Base-by-base conservation (phyloP, 2,329 filamentous ascomycete genomes). In the Xylaria sp. region DNA sequence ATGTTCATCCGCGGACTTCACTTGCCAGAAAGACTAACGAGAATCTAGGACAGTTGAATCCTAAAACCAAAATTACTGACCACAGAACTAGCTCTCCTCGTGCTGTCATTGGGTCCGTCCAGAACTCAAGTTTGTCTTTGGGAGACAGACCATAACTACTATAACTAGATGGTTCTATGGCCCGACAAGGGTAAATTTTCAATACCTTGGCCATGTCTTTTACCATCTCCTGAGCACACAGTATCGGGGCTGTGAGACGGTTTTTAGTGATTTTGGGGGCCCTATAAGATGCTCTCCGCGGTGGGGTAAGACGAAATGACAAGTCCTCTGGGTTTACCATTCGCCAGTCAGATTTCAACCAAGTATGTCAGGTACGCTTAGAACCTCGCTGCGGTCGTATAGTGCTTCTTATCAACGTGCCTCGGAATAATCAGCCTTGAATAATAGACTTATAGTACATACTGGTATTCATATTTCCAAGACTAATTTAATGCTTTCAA, bases 61-160 rank as follows among this genome's bases (percentile, higher is more conserved):
- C 65, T 44, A 20, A 61, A 61, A 15, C 44, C 29, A 39, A 36
- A 51, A 13, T 59, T 62, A 36, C 62, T 51, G 10, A 65, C 38
- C n/a, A 59, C 51, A 20, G 62, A 62, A 36, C 65, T 56, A 29
- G 51, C 56, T 7, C 27, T 47, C 62, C 57, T 11, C 58, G 31
- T 13, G 39, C 53, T 6, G 53, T 42, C 10, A 65, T 33, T 13
- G 47, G 42, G 55, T 68, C 62, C 62, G 59, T 62, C 50, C 42
- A 36, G 53, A 51, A n/a, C 31, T 42, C n/a, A 33, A 17, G 20
- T 25, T 42, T 10, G 22, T 42, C 51, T 11, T 63, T 5, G 39
- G 25, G 25, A 44, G 44, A 57, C 27, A 17, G 17, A 20, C 20
- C n/a, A 27, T 36, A 20, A 10, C 15, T 42, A 25, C 33, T 4